Evolutionary conservation across 306 rosid genomes (phyloP), one percentile per base, ranked within the genome.

Genomic region (cucumber (Cucumis sativus)): DNA sequence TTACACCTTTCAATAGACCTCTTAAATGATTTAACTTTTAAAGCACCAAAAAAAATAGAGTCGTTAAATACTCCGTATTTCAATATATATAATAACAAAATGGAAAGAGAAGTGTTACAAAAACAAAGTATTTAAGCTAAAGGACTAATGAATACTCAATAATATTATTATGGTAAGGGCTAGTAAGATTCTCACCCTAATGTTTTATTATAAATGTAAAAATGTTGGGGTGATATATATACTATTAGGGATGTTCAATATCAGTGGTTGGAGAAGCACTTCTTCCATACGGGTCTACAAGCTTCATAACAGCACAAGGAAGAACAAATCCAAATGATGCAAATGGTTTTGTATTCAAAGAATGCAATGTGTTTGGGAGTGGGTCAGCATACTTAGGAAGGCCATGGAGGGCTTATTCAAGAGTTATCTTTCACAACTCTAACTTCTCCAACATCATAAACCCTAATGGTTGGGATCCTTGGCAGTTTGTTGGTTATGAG

Each of bases 231-330:
- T 18, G 30, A 60, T 60, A 47, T 47, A 47, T 47, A 33, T 33
- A 33, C 5, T 33, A 33, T 33, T 7, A 93, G 98, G 69, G 37
- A 5, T 91, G 98, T 84, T 28, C 67, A 3, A 85, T 93, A 69
- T 82, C 88, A 7, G 92, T 88, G 35, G 55, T 58, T 30, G 91
- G 85, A 5, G 75, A 69, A 6, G 74, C 72, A n/a, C 77, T 90
- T 1, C 88, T 88, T 2, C 90, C 56, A 39, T 51, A 47, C 13
- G 97, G 87, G 0, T 3, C 74, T 6, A 7, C 75, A 17, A 92
- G 96, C 0, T 84, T 10, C 25, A 88, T 94, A 70, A 91, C 98
- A 54, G 97, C 98, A 56, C 98, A 94, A 30, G 98, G 89, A 30
- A 87, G 97, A 81, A 35, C 61, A 4, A 25, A 45, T 58, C 82